Evolutionary conservation across 257 asterid genomes (phyloP).

Genomic region (Anisodus acutangulus): DNA sequence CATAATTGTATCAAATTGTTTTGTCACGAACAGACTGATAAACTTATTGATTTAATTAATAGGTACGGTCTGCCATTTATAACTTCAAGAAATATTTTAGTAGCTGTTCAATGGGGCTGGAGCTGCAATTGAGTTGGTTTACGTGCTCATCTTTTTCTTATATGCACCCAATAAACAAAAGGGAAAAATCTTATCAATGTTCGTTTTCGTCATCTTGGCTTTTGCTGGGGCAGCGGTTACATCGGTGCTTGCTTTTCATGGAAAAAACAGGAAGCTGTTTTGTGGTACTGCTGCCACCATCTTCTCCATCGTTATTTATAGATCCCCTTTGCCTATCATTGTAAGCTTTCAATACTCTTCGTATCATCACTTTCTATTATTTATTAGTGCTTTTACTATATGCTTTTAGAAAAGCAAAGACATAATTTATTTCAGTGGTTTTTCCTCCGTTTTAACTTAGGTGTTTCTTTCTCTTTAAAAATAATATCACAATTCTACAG

Average conservation of each 20-base stretch:
- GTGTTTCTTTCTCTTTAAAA: too few species aligned
- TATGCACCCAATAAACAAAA: slow-evolving; percentile 67
- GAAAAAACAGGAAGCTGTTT: slow-evolving; percentile 54
- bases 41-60: slow-evolving; percentile 18
- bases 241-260: slow-evolving; percentile 68
- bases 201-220: slow-evolving; percentile 44
- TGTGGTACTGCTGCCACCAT: slow-evolving; percentile 76
- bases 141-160: slow-evolving; percentile 54
- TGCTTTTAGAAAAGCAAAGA: too few species aligned
- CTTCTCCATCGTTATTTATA: slow-evolving; percentile 81
- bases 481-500: too few species aligned
- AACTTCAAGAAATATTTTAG: slow-evolving; percentile 69
- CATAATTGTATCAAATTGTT: neutral
- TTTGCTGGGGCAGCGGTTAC: slow-evolving; percentile 54
- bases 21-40: slow-evolving; percentile 19
- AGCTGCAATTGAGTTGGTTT: slow-evolving; percentile 58
- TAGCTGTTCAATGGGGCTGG: slow-evolving; percentile 70
- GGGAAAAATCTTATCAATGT: slow-evolving; percentile 51
- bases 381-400: too few species aligned
- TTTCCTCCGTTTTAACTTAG: too few species aligned
- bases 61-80: slow-evolving; percentile 93
- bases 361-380: neutral
- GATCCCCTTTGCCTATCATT: slow-evolving; percentile 71
- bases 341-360: slow-evolving; percentile 39
- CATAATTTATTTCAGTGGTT: too few species aligned